Evolutionary conservation across 352 stramenopile species (phyloP).

Genomic region (Phytopythium chamaehyphon): DNA sequence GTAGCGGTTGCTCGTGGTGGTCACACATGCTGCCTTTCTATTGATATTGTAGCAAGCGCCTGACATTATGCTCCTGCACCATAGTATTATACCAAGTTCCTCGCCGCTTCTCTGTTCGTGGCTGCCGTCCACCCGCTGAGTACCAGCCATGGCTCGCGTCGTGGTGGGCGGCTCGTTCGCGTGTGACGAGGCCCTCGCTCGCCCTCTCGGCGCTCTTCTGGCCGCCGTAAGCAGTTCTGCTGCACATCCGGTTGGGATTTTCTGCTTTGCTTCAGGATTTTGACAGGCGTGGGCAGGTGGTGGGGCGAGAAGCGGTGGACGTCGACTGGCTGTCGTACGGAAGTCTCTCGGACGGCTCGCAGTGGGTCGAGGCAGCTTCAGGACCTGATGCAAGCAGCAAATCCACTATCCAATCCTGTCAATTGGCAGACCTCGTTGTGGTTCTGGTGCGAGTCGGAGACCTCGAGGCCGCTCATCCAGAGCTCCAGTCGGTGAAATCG

Average conservation of each 20-base stretch:
- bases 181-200: conserved; percentile 47
- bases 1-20: no score
- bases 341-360: conserved; percentile 25
- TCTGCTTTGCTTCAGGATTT: background rate
- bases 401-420: background rate
- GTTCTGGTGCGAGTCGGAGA: conserved; percentile 60
- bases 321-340: conserved; percentile 62
- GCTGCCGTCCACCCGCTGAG: background rate
- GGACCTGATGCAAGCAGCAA: background rate
- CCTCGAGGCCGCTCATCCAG: conserved; percentile 46
- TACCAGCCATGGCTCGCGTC: conserved; percentile 26
- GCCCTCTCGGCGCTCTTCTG: conserved; percentile 47
- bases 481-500: conserved; percentile 20
- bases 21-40: no score
- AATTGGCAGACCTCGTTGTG: conserved; percentile 44
- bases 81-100: no score
- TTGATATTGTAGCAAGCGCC: no score
- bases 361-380: conserved; percentile 21
- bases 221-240: conserved; percentile 29
- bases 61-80: no score
- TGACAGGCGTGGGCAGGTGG: conserved; percentile 17
- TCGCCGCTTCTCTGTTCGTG: no score
- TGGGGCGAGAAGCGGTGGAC: conserved; percentile 19
- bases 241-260: conserved; percentile 3
- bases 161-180: conserved; percentile 56